Evolutionary conservation across 2,329 filamentous ascomycete species (phyloP).

Genomic region (Penicillium sp.): DNA sequence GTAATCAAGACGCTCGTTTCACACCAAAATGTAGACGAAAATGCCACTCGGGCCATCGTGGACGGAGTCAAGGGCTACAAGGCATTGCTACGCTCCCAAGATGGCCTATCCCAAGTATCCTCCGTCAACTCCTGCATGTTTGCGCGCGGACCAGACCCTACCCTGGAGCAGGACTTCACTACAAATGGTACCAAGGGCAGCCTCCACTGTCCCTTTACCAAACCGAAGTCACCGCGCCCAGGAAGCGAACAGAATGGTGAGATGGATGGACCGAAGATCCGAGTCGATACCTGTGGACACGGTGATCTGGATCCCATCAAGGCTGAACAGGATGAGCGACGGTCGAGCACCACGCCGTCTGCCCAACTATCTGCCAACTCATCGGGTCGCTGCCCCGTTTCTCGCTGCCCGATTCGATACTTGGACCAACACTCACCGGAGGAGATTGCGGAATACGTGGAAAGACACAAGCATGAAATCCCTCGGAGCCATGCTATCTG

Average conservation of each 20-base stretch:
- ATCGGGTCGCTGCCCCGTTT: constrained; percentile 59
- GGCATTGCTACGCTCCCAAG: constrained; percentile 30
- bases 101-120: constrained; percentile 30
- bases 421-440: constrained; percentile 88
- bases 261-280: constrained; percentile 37
- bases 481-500: constrained; percentile 92
- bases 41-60: constrained; percentile 36
- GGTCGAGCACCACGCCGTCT: constrained; percentile 40
- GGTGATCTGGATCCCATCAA: constrained; percentile 57
- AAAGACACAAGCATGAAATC: constrained; percentile 91
- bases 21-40: constrained; percentile 62
- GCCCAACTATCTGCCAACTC: constrained; percentile 35
- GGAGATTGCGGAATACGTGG: constrained; percentile 88
- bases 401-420: constrained; percentile 88
- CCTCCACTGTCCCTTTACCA: constrained; percentile 75
- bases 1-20: constrained; percentile 55
- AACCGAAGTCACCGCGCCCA: constrained; percentile 42
- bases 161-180: constrained; percentile 85
- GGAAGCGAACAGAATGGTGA: constrained; percentile 37
- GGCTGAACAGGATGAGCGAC: constrained; percentile 45
- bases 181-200: constrained; percentile 74
- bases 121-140: constrained; percentile 38
- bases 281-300: constrained; percentile 47
- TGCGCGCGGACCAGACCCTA: constrained; percentile 52
- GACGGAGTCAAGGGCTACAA: constrained; percentile 41